These are phyloP conservation scores for Pythium aphanidermatum DNA, from an alignment of 352 stramenopile species.

Conservation along the genomic window DNA sequence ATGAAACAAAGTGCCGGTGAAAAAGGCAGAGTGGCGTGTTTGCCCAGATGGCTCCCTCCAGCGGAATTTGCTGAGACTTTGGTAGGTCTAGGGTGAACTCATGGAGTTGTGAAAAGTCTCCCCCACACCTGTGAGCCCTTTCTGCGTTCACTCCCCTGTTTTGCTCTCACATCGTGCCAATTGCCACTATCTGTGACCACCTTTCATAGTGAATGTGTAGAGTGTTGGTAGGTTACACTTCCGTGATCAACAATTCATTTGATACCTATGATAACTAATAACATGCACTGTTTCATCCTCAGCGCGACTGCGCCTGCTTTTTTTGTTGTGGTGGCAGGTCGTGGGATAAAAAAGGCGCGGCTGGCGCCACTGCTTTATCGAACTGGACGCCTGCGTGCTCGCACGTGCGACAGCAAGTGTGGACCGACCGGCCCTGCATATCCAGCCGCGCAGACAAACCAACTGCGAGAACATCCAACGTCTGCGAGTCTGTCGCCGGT, in stretches of 20 bases:
- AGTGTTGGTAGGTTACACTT: conserved; percentile 7
- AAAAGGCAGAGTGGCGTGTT: conserved; percentile 1
- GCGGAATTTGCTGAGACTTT: too few relatives aligned
- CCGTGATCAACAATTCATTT: neutral
- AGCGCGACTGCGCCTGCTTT: conserved; percentile 5
- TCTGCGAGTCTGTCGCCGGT: neutral
- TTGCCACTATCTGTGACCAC: too few relatives aligned
- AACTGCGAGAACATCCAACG: conserved; percentile 12
- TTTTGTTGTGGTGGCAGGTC: neutral
- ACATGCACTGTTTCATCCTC: conserved; percentile 4
- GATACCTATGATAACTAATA: conserved; percentile 14
- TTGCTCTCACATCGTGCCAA: too few relatives aligned
- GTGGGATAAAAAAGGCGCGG: neutral
- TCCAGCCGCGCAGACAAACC: conserved; percentile 9
- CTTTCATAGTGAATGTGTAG: conserved; percentile 1
- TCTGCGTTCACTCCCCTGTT: conserved; percentile 10
- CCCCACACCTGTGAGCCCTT: conserved; percentile 6
- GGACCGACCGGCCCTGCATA: neutral
- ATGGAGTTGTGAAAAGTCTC: too few relatives aligned
- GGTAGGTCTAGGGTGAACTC: too few relatives aligned
- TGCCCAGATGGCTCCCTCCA: conserved; percentile 2
- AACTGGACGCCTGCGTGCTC: conserved; percentile 10
- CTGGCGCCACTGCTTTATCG: neutral
- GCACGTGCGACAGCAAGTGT: neutral
- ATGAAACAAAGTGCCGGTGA: conserved; percentile 1